Conservation (phyloP, 371 early-diverging fungal species). For the Mucor saturninus region DNA sequence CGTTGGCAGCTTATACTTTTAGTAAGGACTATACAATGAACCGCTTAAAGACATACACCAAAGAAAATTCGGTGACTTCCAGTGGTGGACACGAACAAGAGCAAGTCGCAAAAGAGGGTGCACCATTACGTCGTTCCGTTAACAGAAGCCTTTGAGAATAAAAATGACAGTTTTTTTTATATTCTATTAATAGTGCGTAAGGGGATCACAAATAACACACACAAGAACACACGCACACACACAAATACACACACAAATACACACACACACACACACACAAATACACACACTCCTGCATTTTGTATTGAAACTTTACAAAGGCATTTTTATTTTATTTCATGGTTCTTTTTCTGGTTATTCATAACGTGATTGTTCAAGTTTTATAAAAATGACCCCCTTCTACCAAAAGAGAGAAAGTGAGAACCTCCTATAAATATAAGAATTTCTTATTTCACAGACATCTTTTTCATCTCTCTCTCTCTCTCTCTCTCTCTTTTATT, state of each 20-base stretch:
- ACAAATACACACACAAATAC: too few relatives aligned
- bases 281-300: background rate
- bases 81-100: conserved; percentile 16
- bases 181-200: conserved; percentile 4
- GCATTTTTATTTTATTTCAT: too few relatives aligned
- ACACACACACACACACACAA: too few relatives aligned
- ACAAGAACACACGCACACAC: too few relatives aligned
- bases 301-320: background rate
- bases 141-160: conserved; percentile 26
- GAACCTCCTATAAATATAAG: background rate
- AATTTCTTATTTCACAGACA: background rate
- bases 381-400: conserved; percentile 1
- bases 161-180: background rate
- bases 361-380: background rate
- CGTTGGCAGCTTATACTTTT: conserved; percentile 21
- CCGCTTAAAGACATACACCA: conserved; percentile 26
- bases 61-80: conserved; percentile 31
- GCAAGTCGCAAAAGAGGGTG: conserved; percentile 15
- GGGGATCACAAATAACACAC: too few relatives aligned
- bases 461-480: background rate
- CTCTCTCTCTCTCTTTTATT: background rate
- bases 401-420: background rate
- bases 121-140: conserved; percentile 31
- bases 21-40: conserved; percentile 31
- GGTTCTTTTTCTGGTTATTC: background rate